Evolutionary conservation across 179 eudicot species (phyloP), one percentile per base, ranked within the genome.

Genomic region (Beta macrorhiza): DNA sequence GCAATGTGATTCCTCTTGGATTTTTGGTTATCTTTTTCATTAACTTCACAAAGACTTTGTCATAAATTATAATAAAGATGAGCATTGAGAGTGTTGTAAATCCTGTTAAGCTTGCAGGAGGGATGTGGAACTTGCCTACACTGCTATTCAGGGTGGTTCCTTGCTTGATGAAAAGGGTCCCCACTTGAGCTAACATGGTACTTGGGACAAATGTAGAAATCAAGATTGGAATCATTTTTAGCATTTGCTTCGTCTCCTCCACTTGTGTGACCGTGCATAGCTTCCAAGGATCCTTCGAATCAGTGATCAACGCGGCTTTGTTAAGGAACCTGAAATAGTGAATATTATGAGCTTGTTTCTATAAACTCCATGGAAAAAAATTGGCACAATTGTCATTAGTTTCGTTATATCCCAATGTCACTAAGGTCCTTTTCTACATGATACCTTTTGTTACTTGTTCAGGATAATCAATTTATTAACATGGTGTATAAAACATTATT

Each of bases 1-100:
- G 89, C 19, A 88, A 75, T 10, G 91, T 79, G 70, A 88, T 85
- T 11, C 91, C 91, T 82, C 91, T 86, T 9, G 91, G 91, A 47
- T 88, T 88, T 8, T 83, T 81, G 2, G 91, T 88, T 19, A 83
- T 2, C 37, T 72, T 78, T 44, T 74, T 58, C 81, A 82, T 76
- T 59, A 72, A 0, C 20, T 76, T 84, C 7, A 85, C 87, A 13
- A 89, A 89, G 80, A 83, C 59, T 71, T 84, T 78, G 62, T 89
- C 91, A 25, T 87, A 89, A 3, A 89, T 45, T 15, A 87, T 84
- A 16, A 89, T 83, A 25, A 69, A 82, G 20, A 87, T 25, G 1
- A 89, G 86, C 88, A 89, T 77, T 68, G 88, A 87, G 42, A 78
- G 8, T 1, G 91, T 89, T 55, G 74, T 83, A 67, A 89, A 80